Evolutionary conservation across 306 rosid genomes (phyloP), one percentile per base, ranked within the genome.

Genomic region (Ormosia semicastrata): DNA sequence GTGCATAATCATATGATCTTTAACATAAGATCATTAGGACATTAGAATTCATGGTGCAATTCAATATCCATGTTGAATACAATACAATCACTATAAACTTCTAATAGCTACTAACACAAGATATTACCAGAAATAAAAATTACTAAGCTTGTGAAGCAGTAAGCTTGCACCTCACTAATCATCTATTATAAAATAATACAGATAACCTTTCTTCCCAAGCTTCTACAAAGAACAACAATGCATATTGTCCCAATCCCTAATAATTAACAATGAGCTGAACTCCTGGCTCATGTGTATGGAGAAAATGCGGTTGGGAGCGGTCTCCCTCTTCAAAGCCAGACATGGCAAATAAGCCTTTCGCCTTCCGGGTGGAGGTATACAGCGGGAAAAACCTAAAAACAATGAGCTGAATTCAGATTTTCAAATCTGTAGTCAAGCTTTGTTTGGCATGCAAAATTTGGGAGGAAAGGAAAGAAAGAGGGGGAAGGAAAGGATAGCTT

Each of bases 1-100:
- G 62, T 37, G 32, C 66, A 59, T 3, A 83, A 69, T 67, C 62
- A 41, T 6, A 53, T 15, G 15, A 52, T 44, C 40, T 64, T 66
- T 29, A 40, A 39, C 6, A 39, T 36, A 15, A 24, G 66, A 80
- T 66, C 3, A n/a, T 4, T 32, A 44, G 10, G 8, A 15, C 37
- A 41, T 56, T 43, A 75, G 59, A 66, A 34, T 46, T 82, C 63
- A 56, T 46, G 43, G 56, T 39, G 36, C 30, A 67, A 75, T 66
- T 75, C 53, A 32, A 76, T 39, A 9, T 18, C 43, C 41, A 69
- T 10, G 75, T 30, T 46, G 34, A 68, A 43, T 15, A 44, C 36
- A 67, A 24, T 8, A 41, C 34, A 40, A 44, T 68, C 56, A 1
- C 36, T 8, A 15, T 64, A 29, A 39, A 8, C 50, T 66, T 36